Evolutionary conservation across 306 rosid genomes (phyloP), one percentile per base, ranked within the genome.

Genomic region (Trifolium subterraneum): DNA sequence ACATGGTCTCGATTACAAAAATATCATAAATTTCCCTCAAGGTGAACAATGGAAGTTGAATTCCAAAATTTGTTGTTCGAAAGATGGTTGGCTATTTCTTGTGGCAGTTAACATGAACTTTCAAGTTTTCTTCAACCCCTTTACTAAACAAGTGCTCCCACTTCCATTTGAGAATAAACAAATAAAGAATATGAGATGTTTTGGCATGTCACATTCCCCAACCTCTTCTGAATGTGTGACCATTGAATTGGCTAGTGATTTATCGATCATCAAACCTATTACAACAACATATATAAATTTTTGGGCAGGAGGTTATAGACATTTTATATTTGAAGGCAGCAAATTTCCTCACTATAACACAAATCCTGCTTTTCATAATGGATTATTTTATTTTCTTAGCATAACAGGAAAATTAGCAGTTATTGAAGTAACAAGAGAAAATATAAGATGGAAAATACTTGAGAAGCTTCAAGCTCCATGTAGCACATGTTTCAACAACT

Each of bases 21-120:
- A 31, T 3, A 50, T 7, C 31, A 29, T 48, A 2, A 69, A 50
- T 4, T 68, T 48, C 8, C 44, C 73, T 10, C 36, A 56, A 56
- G 16, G 8, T 56, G 0, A 23, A 5, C 0, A 0, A 5, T 23
- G 33, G 63, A 11, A 5, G 36, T 2, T 23, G 3, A 0, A 23
- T 12, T 22, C 16, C 2, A 10, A 29, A 50, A 50, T 50, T 50
- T 50, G 55, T 7, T 50, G 4, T 50, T 69, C 62, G 50, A 50
- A 69, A 69, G 45, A 31, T 48, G 61, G 73, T 27, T 69, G 73
- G 73, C 44, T 68, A 25, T 20, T 54, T 20, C 42, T 68, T 1
- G 11, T 68, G 25, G 25, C n/a, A 25, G 16, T 2, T 19, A 0
- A 10, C 18, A 16, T 0, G 10, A 1, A 1, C 9, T 44, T 12